Evolutionary conservation across 164 flowering plant species (phyloP), one percentile per base, ranked within the genome.

Genomic region (Litsea cubeba): DNA sequence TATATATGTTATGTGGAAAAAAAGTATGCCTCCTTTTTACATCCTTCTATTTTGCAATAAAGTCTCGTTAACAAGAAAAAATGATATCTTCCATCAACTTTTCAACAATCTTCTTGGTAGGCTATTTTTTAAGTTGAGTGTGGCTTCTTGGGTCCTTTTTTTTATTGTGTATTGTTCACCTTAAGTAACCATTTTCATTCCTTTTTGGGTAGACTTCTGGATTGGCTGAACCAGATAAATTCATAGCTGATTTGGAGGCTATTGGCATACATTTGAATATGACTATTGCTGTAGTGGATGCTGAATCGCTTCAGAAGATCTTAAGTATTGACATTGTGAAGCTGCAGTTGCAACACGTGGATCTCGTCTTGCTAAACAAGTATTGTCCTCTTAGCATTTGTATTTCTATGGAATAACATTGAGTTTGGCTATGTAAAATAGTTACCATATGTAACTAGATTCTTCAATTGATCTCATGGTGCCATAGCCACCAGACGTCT

Each of bases 291-390:
- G 75, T 73, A 5, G 75, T 65, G 63, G 75, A 73, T 73, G 75
- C 75, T 12, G 75, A 73, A 35, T 65, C 75, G 50, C 70, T 73
- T 50, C 58, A 49, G 15, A 73, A 73, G 70, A 65, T 73, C 40
- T 50, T 73, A 51, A 65, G 64, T 70, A 65, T 73, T 49, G 70
- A 66, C 14, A 65, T 73, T 73, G 75, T 66, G 63, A 73, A 66
- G 70, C 75, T 50, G 20, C 75, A 73, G 70, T 50, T 73, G 70
- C 75, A 73, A 50, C 75, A 65, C 49, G 75, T 66, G 65, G 75
- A 73, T 54, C 75, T 73, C 65, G 75, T 73, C 20, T 65, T 73
- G 70, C 75, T 73, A 20, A 73, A 73, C 75, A 73, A 73, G 75
- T 73, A 73, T 3, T 30, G 15, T 54, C 46, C 20, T 71, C 28